Conservation (phyloP, 768 basidiomycete species). For the Trametes sanguinea region DNA sequence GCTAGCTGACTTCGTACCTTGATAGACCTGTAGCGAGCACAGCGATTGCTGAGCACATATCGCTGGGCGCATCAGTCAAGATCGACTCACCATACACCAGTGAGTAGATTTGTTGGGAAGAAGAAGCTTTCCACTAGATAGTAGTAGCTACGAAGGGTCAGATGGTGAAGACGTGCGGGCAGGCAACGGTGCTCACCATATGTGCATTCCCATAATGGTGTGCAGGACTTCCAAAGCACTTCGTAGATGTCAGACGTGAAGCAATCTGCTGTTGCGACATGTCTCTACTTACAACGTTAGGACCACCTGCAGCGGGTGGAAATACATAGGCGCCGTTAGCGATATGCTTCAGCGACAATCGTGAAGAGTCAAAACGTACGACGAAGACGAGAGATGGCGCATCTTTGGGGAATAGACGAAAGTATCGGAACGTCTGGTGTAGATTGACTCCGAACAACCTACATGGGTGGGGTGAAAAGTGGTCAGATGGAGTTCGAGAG, state of each 20-base stretch:
- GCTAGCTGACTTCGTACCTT: background rate
- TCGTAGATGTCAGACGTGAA: background rate
- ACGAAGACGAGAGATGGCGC: background rate
- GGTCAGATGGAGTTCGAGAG: no score
- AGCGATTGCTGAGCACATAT: no score
- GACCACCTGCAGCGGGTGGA: no score
- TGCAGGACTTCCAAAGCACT: background rate
- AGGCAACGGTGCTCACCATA: background rate
- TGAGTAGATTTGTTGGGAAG: background rate
- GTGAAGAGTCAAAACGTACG: background rate
- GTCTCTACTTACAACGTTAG: no score
- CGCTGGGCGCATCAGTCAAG: no score
- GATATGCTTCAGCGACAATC: no score
- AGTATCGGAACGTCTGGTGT: background rate
- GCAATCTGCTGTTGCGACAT: no score
- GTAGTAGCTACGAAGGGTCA: background rate
- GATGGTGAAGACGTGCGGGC: no score
- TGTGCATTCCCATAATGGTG: background rate
- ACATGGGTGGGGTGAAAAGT: no score
- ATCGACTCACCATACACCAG: background rate
- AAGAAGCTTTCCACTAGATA: background rate
- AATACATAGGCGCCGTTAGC: no score
- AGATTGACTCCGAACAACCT: slow-evolving; percentile 1
- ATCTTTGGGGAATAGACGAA: background rate
- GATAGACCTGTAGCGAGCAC: background rate